Conservation (phyloP, 495 filamentous ascomycete genomes). For the Podospora pseudoanserina region DNA sequence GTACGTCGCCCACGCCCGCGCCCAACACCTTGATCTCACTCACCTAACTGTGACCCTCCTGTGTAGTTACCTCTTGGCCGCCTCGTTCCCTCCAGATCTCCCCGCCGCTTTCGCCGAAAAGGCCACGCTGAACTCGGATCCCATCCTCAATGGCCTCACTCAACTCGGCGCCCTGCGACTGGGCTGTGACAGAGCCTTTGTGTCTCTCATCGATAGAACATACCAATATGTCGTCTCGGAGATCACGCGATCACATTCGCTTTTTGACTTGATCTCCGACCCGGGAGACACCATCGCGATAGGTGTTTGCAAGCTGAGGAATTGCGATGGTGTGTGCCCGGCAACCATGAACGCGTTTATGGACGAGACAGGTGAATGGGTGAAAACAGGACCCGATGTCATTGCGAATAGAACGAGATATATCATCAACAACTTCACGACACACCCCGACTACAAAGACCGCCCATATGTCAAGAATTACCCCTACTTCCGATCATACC, state of each 20-base stretch:
- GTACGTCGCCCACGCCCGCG: neutral
- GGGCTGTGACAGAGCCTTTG: constrained; percentile 35
- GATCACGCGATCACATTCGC: constrained; percentile 26
- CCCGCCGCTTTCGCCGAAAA: constrained; percentile 6
- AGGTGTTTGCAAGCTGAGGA: constrained; percentile 28
- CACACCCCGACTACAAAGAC: constrained; percentile 36
- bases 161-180: constrained; percentile 43
- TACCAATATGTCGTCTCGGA: constrained; percentile 43
- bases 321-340: constrained; percentile 30
- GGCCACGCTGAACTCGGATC: constrained; percentile 29
- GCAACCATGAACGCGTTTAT: constrained; percentile 42
- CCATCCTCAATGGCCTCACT: constrained; percentile 42
- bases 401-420: constrained; percentile 24
- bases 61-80: constrained; percentile 24
- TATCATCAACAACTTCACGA: constrained; percentile 35
- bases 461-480: constrained; percentile 24
- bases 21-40: neutral
- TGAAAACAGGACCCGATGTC: constrained; percentile 21
- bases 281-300: constrained; percentile 27
- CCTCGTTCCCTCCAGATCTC: constrained; percentile 23
- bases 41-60: neutral
- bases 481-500: constrained; percentile 30
- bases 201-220: constrained; percentile 38
- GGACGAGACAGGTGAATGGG: constrained; percentile 30
- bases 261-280: constrained; percentile 13